Base-by-base conservation (phyloP, 345 rosid species). In the Hibiscus trionum region DNA sequence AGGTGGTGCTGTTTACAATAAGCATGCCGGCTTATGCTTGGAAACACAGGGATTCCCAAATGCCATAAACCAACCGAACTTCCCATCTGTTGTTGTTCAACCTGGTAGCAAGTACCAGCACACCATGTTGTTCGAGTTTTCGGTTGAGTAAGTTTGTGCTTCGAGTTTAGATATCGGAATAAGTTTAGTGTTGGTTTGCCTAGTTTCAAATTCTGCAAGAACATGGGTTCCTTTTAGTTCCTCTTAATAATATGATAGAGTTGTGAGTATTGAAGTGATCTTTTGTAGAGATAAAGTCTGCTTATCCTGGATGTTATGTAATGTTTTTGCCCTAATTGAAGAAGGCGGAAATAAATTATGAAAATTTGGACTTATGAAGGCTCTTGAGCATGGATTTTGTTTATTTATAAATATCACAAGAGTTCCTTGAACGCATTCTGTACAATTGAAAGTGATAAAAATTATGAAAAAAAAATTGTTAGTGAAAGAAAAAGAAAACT, bases 41-140 rank as follows among this genome's bases (percentile, higher is more conserved):
- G 97, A 95, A 87, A 91, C 97, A 0, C 97, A 90, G 46, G 97
- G 99, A 15, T 95, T 86, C 67, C 97, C 97, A 0, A 95, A 91
- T 57, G 97, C 97, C 61, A 80, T 95, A 11, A 95, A 90, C 81
- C 89, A 86, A 71, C 79, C 84, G 3, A 88, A 88, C 80, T 95
- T 95, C 75, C 99, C 97, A 0, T 84, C 96, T 0, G 78, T 92
- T 33, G 84, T 95, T 26, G 84, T 91, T 73, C 88, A 80, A 70
- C 93, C 93, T n/a, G 93, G 99, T 62, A 85, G 87, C 79, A 89
- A 83, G 80, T 91, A 91, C 72, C 72, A 61, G 71, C 93, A 92
- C 75, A 75, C 91, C 2, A 95, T 95, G 97, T 70, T 95, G 72
- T 95, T 80, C 29, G 91, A 87, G 83, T 92, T 92, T 76, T 90